Percentiles rank a stretch among this genome's conserved stretches.
These are phyloP conservation scores for Entamoeba histolytica DNA, from an alignment of 208 protist genomes.

Conservation along the genomic window DNA sequence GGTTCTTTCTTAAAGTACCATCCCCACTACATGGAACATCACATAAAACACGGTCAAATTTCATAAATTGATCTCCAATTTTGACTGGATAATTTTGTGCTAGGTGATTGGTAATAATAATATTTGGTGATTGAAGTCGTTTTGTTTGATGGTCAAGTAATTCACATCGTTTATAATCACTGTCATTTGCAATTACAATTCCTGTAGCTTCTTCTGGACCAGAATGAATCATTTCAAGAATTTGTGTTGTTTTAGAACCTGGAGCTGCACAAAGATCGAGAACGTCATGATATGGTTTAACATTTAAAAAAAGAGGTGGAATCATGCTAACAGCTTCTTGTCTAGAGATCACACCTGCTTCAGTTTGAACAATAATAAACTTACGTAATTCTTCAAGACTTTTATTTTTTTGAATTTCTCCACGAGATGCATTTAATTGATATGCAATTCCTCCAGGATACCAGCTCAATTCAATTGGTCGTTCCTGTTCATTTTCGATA, in stretches of 20 bases:
- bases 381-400: not conserved
- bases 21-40: slow-evolving; percentile 79
- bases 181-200: slow-evolving; percentile 50
- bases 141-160: slow-evolving; percentile 42
- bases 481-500: not conserved
- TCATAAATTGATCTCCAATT: not conserved
- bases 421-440: not conserved
- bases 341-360: not conserved
- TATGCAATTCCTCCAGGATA: not conserved
- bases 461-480: not conserved
- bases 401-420: not conserved
- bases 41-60: slow-evolving; percentile 55
- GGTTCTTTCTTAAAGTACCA: slow-evolving; percentile 69
- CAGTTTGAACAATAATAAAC: not conserved
- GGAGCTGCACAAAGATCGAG: slow-evolving; percentile 60
- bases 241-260: slow-evolving; percentile 52
- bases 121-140: slow-evolving; percentile 27
- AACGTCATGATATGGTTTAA: slow-evolving; percentile 21
- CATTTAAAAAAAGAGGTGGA: slow-evolving; percentile 26
- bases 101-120: slow-evolving; percentile 44
- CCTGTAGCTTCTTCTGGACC: slow-evolving; percentile 5
- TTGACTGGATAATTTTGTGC: slow-evolving; percentile 31
- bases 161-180: slow-evolving; percentile 43
- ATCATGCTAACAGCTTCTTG: slow-evolving; percentile 38
- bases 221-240: slow-evolving; percentile 37